A percentile compares a stretch with the other conserved stretches of the same genome.
phyloP scores from a whole-genome alignment of 345 rosid genomes.

The Populus alba region DNA sequence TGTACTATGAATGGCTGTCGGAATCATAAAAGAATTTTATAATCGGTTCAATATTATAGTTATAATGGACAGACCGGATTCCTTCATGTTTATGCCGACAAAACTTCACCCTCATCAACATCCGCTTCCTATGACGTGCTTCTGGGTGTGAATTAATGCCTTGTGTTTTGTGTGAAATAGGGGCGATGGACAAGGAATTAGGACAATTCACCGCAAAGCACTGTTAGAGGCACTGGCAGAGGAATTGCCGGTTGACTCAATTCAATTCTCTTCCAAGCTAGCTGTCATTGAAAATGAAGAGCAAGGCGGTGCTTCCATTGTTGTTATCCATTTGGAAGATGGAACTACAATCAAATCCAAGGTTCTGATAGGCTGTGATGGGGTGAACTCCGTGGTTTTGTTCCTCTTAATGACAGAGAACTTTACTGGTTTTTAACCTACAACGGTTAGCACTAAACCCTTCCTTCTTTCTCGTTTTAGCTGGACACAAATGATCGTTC shows the following conservation, averaged over 20 bases:
- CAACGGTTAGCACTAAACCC: constrained; percentile 16
- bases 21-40: too few species aligned
- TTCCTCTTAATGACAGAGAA: constrained; percentile 34
- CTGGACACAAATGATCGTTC: background rate
- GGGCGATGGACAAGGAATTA: background rate
- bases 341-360: constrained; percentile 36
- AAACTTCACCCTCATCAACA: too few species aligned
- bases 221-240: constrained; percentile 32
- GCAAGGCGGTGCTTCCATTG: constrained; percentile 3
- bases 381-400: constrained; percentile 32
- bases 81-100: too few species aligned
- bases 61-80: too few species aligned
- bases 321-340: constrained; percentile 26
- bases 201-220: constrained; percentile 26
- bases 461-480: background rate
- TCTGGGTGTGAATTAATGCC: too few species aligned
- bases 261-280: constrained; percentile 38
- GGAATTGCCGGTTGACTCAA: constrained; percentile 29
- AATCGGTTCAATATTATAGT: too few species aligned
- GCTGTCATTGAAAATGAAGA: constrained; percentile 18
- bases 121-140: too few species aligned
- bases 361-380: constrained; percentile 46
- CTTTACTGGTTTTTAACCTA: constrained; percentile 24
- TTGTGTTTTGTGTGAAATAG: background rate
- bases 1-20: too few species aligned